Evolutionary conservation across 495 filamentous ascomycete genomes (phyloP), one percentile per base, ranked within the genome.

Genomic region (Lasiosphaeria miniovina): DNA sequence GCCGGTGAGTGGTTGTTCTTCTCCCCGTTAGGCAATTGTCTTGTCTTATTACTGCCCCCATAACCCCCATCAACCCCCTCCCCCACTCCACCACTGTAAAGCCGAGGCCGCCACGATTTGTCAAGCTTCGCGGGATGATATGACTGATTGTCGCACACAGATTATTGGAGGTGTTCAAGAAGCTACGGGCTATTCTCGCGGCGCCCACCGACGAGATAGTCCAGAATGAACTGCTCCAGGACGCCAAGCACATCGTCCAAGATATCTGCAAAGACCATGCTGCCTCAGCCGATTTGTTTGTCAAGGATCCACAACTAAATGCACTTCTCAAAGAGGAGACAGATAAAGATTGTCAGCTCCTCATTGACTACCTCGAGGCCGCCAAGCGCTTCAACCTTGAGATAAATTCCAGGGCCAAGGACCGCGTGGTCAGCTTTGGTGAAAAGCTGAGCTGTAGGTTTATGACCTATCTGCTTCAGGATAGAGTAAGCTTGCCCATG

Each of bases 391-490:
- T 82, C 75, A 78, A 84, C 62, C 70, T 84, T 32, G 81, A 93
- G 68, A 89, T 96, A 64, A 91, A 89, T 69, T 82, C 86, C 3
- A 82, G 88, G 60, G 89, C 86, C 32, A 90, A 93, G 69, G 93
- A 99, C 69, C 87, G 90, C 60, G 89, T 99, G 15, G 84, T 98
- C 43, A 91, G 90, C 68, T 88, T 91, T 49, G 94, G 94, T 17
- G 94, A 99, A 77, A 97, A 96, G 73, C 76, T 99, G 35, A 90
- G 89, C 71, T 96, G 91, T 73, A 80, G 86, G 32, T 90, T 94
- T 65, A 88, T 99, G 86, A 83, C 92, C 9, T 86, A 88, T 11
- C 66, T 96, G 51, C 75, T 97, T 48, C 83, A 88, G 70, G 90
- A 96, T 58, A 72, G 65, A 69, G 73, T 73, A 54, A 55, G 68